Percentiles rank a stretch among this genome's conserved stretches.
Evolutionary conservation across 2,329 filamentous ascomycete species (phyloP).

Genomic region (Leptodontidium sp.): DNA sequence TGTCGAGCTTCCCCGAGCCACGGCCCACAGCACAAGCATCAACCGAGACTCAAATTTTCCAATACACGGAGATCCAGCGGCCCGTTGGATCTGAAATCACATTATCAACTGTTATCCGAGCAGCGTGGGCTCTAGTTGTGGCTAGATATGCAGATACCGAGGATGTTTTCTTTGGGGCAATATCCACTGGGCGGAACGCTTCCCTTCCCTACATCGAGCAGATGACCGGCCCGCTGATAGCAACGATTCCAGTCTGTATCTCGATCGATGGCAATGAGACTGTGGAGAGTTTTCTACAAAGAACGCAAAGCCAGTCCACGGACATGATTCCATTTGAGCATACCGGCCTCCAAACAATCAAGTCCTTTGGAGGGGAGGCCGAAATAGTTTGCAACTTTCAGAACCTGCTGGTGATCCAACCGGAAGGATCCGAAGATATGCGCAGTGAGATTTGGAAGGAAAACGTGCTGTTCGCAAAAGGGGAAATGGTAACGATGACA

Average conservation of each 20-base stretch:
- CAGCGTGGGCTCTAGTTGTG: slow-evolving; percentile 52
- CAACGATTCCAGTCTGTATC: slow-evolving; percentile 52
- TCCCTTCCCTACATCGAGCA: slow-evolving; percentile 49
- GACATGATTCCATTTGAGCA: slow-evolving; percentile 61
- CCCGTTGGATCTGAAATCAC: slow-evolving; percentile 26
- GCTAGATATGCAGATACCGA: slow-evolving; percentile 50
- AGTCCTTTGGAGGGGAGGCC: slow-evolving; percentile 23
- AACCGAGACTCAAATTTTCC: slow-evolving; percentile 1
- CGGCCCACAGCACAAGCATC: neutral
- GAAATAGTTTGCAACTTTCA: slow-evolving; percentile 29
- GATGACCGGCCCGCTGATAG: slow-evolving; percentile 54
- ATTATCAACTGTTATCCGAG: slow-evolving; percentile 35
- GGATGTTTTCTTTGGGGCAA: slow-evolving; percentile 54
- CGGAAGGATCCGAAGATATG: slow-evolving; percentile 16
- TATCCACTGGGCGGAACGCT: slow-evolving; percentile 51
- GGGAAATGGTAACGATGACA: slow-evolving; percentile 23
- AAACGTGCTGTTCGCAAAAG: slow-evolving; percentile 12
- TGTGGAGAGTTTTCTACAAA: slow-evolving; percentile 53
- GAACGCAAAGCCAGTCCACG: slow-evolving; percentile 54
- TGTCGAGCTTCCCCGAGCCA: slow-evolving; percentile 15
- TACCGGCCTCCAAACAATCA: slow-evolving; percentile 41
- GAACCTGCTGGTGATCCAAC: slow-evolving; percentile 34
- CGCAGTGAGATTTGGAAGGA: slow-evolving; percentile 9
- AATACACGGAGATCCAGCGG: slow-evolving; percentile 6
- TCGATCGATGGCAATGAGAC: slow-evolving; percentile 43